Conservation (phyloP, 768 basidiomycete genomes). For the Nidularia pulvinata region DNA sequence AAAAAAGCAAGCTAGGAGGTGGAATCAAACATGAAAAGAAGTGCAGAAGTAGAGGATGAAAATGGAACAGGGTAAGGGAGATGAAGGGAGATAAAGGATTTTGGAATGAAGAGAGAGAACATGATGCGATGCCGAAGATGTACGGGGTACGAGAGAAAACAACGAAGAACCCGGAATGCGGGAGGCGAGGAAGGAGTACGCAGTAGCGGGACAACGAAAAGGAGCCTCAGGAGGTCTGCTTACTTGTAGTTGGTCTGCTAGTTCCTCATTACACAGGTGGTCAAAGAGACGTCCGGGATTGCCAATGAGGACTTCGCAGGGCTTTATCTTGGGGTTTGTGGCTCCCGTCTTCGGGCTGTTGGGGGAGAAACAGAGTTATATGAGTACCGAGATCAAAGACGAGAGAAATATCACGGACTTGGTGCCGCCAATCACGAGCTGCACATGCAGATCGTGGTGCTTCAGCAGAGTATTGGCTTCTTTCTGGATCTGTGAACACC, state of each 20-base stretch:
- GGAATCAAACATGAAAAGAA: too few relatives aligned
- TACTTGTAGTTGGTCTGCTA: slow-evolving; percentile 30
- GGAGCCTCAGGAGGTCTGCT: slow-evolving; percentile 56
- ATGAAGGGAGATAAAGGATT: too few relatives aligned
- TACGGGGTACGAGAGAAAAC: too few relatives aligned
- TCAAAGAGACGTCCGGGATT: slow-evolving; percentile 80
- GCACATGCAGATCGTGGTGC: slow-evolving; percentile 38
- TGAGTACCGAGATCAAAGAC: neutral
- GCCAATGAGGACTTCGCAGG: slow-evolving; percentile 61
- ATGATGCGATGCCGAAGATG: too few relatives aligned
- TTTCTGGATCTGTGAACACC: slow-evolving; percentile 67
- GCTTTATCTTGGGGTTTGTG: slow-evolving; percentile 17
- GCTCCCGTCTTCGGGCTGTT: slow-evolving; percentile 9
- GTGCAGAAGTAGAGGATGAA: too few relatives aligned
- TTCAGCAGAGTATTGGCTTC: slow-evolving; percentile 48
- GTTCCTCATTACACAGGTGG: slow-evolving; percentile 43
- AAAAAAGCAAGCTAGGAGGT: too few relatives aligned
- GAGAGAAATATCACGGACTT: slow-evolving; percentile 26
- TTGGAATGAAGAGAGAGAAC: too few relatives aligned
- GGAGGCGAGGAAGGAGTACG: slow-evolving; percentile 73
- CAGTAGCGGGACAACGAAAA: slow-evolving; percentile 75
- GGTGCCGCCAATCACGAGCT: slow-evolving; percentile 56
- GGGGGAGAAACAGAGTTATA: slow-evolving; percentile 2
- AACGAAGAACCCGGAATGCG: too few relatives aligned
- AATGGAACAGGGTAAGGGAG: too few relatives aligned